Base-by-base conservation (phyloP, 306 rosid species). In the Luffa aegyptiaca region DNA sequence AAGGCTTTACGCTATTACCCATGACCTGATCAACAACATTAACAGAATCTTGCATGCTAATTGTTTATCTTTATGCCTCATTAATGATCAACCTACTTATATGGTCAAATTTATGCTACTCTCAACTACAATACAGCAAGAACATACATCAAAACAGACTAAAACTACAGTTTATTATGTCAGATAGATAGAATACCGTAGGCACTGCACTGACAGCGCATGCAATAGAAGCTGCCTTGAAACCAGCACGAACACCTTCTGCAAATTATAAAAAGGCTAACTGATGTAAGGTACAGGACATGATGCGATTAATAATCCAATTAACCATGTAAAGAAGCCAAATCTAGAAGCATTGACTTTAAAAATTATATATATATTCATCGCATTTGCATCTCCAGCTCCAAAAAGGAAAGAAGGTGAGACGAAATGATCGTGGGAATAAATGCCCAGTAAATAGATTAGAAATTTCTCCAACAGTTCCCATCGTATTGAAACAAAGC, bases 191-290 rank as follows among this genome's bases (percentile, higher is more conserved):
- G 83, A 89, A 42, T 89, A 92, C 98, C 1, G 98, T 95, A 37
- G 97, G 93, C 80, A 91, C 90, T 20, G 97, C 85, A 78, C 87
- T 92, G 64, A 68, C 88, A 4, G 85, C 86, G 42, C 86, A 84
- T 46, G 87, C 90, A 68, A 90, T 76, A 21, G 81, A 69, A 84
- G 93, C 96, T 2, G 95, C 87, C 87, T 87, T 95, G 84, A 92
- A 84, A 76, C 98, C 98, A 14, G 90, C 88, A 75, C 88, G 93
- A 78, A 89, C 86, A 1, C 98, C 95, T 77, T 92, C 98, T 95
- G 93, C 88, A 86, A 57, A 78, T 84, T 39, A 86, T 53, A 74
- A 59, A 87, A 76, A 80, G 10, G 63, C 72, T 20, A 57, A 81
- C 75, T 61, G 37, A 51, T 58, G 44, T 46, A 49, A 73, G 59